Conservation (phyloP, 2,329 filamentous ascomycete species). For the Pestalotiopsis sp. region DNA sequence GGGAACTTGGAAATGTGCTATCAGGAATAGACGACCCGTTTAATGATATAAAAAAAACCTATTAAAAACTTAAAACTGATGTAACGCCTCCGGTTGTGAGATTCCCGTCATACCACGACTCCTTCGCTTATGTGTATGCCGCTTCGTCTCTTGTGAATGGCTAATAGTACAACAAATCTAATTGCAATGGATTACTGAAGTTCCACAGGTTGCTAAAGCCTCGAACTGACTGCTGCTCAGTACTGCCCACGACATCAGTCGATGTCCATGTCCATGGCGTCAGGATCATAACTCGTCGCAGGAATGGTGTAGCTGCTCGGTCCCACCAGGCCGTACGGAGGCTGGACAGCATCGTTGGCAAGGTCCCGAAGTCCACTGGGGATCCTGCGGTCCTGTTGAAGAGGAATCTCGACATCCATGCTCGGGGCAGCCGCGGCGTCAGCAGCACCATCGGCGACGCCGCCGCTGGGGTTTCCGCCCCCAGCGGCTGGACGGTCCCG, state of each 20-base stretch:
- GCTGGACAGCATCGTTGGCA: constrained; percentile 13
- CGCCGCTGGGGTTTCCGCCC: constrained; percentile 17
- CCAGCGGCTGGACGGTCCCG: constrained; percentile 45
- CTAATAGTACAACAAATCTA: neutral
- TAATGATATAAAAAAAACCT: constrained; percentile 9
- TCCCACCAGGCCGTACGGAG: neutral
- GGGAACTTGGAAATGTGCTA: constrained; percentile 22
- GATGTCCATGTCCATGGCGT: constrained; percentile 46
- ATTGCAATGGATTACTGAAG: neutral
- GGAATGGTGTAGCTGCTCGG: neutral
- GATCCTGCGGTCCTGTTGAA: neutral
- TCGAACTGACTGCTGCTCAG: neutral
- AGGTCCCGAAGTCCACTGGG: constrained; percentile 16
- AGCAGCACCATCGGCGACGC: neutral
- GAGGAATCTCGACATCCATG: neutral
- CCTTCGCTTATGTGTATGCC: neutral
- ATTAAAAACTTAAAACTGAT: neutral
- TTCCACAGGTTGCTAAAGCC: neutral
- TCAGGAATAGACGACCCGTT: constrained; percentile 33
- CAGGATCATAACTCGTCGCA: neutral
- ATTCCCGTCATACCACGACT: neutral
- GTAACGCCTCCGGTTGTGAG: neutral
- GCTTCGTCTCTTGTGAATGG: neutral
- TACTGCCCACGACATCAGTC: neutral
- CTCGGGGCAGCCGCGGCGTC: neutral